Base-by-base conservation (phyloP, 139 green algal species). In the Dunaliella sp. region DNA sequence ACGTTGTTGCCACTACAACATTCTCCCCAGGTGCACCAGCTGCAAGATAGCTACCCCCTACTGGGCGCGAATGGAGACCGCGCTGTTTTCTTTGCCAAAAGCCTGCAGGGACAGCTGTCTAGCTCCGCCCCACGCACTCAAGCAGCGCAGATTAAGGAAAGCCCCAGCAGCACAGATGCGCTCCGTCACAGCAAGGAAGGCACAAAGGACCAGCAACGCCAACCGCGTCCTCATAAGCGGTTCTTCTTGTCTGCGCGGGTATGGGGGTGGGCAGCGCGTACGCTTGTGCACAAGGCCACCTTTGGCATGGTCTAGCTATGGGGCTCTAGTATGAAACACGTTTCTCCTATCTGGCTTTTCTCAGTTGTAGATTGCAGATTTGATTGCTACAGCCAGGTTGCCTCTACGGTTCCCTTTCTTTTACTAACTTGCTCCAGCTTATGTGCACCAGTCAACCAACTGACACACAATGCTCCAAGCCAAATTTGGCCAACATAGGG, bases 231-330 rank as follows among this genome's bases (percentile, higher is more conserved):
- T 1, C 76, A 7, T 26, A 65, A 65, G 16, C 48, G 48, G 48
- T 65, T 65, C 48, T 65, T 26, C 48, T 65, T 65, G 48, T 26
- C 48, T 26, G 48, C 48, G 48, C 7, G 76, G 76, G 1, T 81
- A 2, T 81, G 76, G 76, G 76, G n/a, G 1, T 81, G 76, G 76
- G 76, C 76, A 28, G 76, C 76, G 1, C 76, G 76, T 12, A 36
- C 36, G 76, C n/a, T 34, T 30, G n/a, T 81, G 12, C 33, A 34
- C 76, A 34, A 33, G 2, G 76, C 76, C 2, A 81, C 76, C 1
- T 81, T 81, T 21, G 76, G 76, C 30, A 28, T 81, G 76, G n/a
- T 81, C n/a, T 81, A 65, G 48, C n/a, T n/a, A n/a, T n/a, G n/a
- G n/a, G n/a, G n/a, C n/a, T n/a, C n/a, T n/a, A n/a, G n/a, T n/a